These are phyloP conservation scores for Colletotrichum sp. DNA, from an alignment of 2,329 filamentous ascomycete genomes.

Conservation along the genomic window DNA sequence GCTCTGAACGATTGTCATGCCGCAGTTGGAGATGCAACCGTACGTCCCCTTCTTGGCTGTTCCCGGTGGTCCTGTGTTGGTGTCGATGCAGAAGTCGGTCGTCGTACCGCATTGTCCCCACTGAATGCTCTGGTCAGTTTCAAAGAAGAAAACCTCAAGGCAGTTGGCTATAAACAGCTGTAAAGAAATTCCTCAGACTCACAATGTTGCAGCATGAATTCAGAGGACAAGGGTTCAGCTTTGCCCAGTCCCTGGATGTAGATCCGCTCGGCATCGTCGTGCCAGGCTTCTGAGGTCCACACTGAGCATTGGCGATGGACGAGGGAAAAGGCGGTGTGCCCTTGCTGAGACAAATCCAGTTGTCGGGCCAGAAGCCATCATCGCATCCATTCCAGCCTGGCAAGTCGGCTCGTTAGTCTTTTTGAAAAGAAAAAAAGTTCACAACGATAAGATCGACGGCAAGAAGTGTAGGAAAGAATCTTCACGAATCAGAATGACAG, in stretches of 20 bases:
- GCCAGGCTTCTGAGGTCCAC: constrained; percentile 46
- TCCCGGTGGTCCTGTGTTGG: constrained; percentile 23
- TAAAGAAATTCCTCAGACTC: not conserved
- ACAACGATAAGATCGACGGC: not conserved
- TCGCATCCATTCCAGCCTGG: constrained; percentile 28
- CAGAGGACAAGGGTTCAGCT: constrained; percentile 37
- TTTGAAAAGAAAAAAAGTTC: too few relatives aligned
- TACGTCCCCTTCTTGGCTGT: constrained; percentile 24
- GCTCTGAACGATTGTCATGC: constrained; percentile 1
- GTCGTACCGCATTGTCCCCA: constrained; percentile 52
- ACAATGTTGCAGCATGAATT: constrained; percentile 43
- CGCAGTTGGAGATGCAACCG: constrained; percentile 20
- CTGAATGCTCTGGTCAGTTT: not conserved
- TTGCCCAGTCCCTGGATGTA: not conserved
- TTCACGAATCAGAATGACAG: not conserved
- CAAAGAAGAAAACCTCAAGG: not conserved
- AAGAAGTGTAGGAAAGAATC: not conserved
- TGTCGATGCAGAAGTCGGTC: constrained; percentile 45
- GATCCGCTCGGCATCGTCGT: constrained; percentile 29
- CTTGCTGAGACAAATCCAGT: constrained; percentile 42
- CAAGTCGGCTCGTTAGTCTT: not conserved
- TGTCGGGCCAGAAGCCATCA: constrained; percentile 28
- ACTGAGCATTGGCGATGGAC: constrained; percentile 38
- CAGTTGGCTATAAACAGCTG: not conserved
- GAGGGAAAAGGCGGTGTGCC: constrained; percentile 47